phyloP scores from a whole-genome alignment of 192 early-diverging fungal species.

The Backusella liffmaniae region DNA sequence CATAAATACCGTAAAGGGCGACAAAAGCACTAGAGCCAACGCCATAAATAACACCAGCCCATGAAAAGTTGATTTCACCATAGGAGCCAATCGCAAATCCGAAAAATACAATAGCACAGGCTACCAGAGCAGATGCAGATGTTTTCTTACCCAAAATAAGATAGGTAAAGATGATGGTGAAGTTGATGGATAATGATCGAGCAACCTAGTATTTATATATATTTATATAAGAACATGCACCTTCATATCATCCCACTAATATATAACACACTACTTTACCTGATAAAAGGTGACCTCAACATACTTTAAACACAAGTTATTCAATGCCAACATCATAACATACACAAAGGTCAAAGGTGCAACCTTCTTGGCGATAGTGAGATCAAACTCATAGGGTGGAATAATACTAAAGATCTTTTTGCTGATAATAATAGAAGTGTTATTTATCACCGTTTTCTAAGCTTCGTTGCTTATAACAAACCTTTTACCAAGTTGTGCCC shows the following conservation, averaged over 20 bases:
- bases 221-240: neutral
- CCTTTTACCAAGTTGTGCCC: constrained; percentile 55
- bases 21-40: constrained; percentile 65
- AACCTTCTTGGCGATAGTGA: constrained; percentile 49
- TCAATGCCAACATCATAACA: constrained; percentile 65
- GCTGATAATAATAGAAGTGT: constrained; percentile 20
- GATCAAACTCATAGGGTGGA: constrained; percentile 62
- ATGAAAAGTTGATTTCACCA: constrained; percentile 67
- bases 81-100: constrained; percentile 66
- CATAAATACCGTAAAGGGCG: constrained; percentile 68
- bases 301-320: constrained; percentile 63
- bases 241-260: neutral
- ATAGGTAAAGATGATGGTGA: constrained; percentile 69
- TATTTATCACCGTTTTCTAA: neutral
- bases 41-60: constrained; percentile 60
- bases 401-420: constrained; percentile 52
- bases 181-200: constrained; percentile 63
- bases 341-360: constrained; percentile 62
- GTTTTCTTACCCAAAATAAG: constrained; percentile 55
- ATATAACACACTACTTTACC: constrained; percentile 17
- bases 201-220: constrained; percentile 42
- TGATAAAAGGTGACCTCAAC: constrained; percentile 73
- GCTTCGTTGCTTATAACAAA: constrained; percentile 14
- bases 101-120: constrained; percentile 57
- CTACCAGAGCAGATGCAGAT: constrained; percentile 47